phyloP scores from a whole-genome alignment of 192 early-diverging fungal genomes.

The Coemansia sp. region DNA sequence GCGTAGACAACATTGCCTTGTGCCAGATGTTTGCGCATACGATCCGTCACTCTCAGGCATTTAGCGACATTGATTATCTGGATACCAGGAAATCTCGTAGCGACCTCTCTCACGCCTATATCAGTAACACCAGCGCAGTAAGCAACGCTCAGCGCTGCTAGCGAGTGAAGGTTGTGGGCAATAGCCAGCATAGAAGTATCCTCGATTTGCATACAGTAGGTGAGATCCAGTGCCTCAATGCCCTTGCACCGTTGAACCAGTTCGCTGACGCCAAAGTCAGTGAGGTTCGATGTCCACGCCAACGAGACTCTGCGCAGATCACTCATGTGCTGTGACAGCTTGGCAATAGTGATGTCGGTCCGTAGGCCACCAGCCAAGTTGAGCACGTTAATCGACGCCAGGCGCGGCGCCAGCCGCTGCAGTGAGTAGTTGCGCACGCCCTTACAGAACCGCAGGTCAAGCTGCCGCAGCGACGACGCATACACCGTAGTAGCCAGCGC shows the following conservation, averaged over 20 bases:
- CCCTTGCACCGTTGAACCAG: conserved; percentile 52
- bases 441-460: conserved; percentile 60
- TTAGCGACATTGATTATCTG: conserved; percentile 53
- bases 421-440: conserved; percentile 60
- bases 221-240: conserved; percentile 57
- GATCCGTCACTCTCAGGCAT: conserved; percentile 43
- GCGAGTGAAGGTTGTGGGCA: conserved; percentile 28
- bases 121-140: conserved; percentile 56
- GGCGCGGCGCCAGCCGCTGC: conserved; percentile 52
- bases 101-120: conserved; percentile 49
- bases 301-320: conserved; percentile 52
- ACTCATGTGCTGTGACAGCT: conserved; percentile 51
- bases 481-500: not conserved
- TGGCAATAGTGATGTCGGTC: conserved; percentile 59
- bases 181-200: conserved; percentile 55
- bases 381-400: conserved; percentile 43
- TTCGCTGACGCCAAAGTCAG: conserved; percentile 58
- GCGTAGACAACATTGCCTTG: conserved; percentile 8
- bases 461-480: conserved; percentile 38
- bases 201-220: conserved; percentile 57
- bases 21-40: conserved; percentile 13
- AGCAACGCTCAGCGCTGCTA: conserved; percentile 51
- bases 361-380: conserved; percentile 58
- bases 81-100: conserved; percentile 21
- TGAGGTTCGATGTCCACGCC: conserved; percentile 59